Percentiles rank a stretch among this genome's conserved stretches.
Conservation (phyloP, 106 monocot genomes). For the Vanilla planifolia region DNA sequence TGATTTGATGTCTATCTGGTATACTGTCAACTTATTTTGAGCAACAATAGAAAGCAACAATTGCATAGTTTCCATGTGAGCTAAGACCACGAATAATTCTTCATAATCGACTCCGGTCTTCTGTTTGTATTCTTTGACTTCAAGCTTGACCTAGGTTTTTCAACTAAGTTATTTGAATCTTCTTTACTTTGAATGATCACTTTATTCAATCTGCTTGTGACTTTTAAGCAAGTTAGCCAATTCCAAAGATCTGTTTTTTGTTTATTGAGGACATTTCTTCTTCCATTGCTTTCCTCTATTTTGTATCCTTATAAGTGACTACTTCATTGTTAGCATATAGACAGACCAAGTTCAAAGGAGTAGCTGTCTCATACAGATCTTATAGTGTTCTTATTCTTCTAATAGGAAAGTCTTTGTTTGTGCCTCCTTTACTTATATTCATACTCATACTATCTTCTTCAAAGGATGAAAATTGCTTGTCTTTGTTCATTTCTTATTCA, state of each 20-base stretch:
- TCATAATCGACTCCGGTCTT: background rate
- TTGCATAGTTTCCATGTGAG: background rate
- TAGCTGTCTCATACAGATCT: background rate
- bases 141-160: background rate
- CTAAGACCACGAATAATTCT: background rate
- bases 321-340: background rate
- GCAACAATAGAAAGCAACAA: background rate
- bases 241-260: background rate
- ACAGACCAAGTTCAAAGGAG: background rate
- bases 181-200: background rate
- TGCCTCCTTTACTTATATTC: too few species aligned
- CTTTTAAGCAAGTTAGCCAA: background rate
- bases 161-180: background rate
- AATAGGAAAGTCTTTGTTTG: background rate
- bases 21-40: background rate
- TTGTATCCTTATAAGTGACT: background rate
- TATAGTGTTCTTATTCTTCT: background rate
- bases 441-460: background rate
- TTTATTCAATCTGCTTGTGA: background rate
- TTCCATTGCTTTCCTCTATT: background rate
- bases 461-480: background rate
- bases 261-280: background rate
- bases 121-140: background rate
- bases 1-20: slow-evolving; percentile 2
- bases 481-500: background rate